A percentile compares a stretch with the other conserved stretches of the same genome.
Conservation (phyloP, 345 rosid species). For the Dovyalis caffra region DNA sequence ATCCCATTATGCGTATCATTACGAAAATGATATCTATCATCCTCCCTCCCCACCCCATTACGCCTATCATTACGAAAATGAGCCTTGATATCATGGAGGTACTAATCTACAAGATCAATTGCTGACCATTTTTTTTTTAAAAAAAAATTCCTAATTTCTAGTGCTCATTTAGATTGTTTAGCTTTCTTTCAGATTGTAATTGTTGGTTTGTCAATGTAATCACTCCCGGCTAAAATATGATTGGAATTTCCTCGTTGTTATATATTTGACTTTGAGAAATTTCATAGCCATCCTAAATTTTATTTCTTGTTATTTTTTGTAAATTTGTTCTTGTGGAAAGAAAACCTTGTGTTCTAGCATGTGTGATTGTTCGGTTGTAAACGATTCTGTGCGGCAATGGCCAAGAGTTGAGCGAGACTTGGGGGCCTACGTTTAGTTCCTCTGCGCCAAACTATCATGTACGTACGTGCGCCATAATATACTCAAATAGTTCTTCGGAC, state of each 20-base stretch:
- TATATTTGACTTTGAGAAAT: neutral
- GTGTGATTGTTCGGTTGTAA: neutral
- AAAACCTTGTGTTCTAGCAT: neutral
- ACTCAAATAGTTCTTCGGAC: neutral
- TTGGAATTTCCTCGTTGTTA: neutral
- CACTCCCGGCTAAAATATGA: neutral
- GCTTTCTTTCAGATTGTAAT: neutral
- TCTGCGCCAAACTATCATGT: neutral
- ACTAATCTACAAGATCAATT: conserved; percentile 4
- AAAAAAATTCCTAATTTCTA: neutral
- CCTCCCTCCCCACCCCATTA: conserved; percentile 30
- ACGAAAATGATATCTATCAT: conserved; percentile 35
- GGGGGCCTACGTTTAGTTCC: neutral
- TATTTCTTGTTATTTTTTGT: too few relatives aligned
- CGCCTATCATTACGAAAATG: conserved; percentile 40
- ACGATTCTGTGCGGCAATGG: neutral
- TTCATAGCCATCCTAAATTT: neutral
- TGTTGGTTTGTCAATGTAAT: neutral
- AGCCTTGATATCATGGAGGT: conserved; percentile 1
- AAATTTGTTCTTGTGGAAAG: neutral
- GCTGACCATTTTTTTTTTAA: conserved; percentile 22
- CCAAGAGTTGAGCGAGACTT: neutral
- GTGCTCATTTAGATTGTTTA: neutral
- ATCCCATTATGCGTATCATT: conserved; percentile 36
- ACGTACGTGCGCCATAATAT: too few relatives aligned